phyloP scores from a whole-genome alignment of 1,284 basidiomycete species.

The Puccinia coronata region DNA sequence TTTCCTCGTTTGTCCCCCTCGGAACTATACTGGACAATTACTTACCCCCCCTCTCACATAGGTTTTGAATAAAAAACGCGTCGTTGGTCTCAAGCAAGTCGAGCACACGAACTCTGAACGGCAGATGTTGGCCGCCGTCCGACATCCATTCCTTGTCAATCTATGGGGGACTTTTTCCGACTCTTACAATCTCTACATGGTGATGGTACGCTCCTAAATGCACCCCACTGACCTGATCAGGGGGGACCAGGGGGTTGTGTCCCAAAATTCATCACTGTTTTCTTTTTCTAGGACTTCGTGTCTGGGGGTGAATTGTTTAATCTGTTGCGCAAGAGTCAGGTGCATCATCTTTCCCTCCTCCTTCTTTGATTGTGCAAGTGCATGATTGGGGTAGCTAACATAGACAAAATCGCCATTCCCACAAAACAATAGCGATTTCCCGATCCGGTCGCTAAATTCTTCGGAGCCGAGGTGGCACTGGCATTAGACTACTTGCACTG shows the following conservation, averaged over 20 bases:
- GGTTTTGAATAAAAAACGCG: slow-evolving; percentile 63
- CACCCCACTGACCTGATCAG: too few relatives aligned
- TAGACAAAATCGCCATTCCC: too few relatives aligned
- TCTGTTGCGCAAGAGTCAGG: slow-evolving; percentile 81
- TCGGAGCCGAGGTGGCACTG: slow-evolving; percentile 93
- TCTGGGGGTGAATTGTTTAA: slow-evolving; percentile 96
- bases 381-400: too few relatives aligned
- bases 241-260: too few relatives aligned
- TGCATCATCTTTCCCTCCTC: slow-evolving; percentile 59
- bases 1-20: too few relatives aligned
- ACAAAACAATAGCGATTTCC: slow-evolving; percentile 75
- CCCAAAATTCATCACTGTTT: neutral
- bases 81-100: slow-evolving; percentile 64
- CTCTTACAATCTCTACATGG: slow-evolving; percentile 76
- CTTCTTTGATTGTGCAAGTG: too few relatives aligned
- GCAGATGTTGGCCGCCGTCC: slow-evolving; percentile 62
- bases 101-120: slow-evolving; percentile 65
- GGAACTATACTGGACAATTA: too few relatives aligned
- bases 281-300: slow-evolving; percentile 71
- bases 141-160: slow-evolving; percentile 62
- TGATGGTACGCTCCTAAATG: slow-evolving; percentile 67
- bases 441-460: slow-evolving; percentile 98
- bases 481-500: slow-evolving; percentile 90
- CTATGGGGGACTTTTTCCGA: slow-evolving; percentile 58
- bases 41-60: slow-evolving; percentile 86